Base-by-base conservation (phyloP, 805 yeast genomes). In the Kuraishia piskuri region DNA sequence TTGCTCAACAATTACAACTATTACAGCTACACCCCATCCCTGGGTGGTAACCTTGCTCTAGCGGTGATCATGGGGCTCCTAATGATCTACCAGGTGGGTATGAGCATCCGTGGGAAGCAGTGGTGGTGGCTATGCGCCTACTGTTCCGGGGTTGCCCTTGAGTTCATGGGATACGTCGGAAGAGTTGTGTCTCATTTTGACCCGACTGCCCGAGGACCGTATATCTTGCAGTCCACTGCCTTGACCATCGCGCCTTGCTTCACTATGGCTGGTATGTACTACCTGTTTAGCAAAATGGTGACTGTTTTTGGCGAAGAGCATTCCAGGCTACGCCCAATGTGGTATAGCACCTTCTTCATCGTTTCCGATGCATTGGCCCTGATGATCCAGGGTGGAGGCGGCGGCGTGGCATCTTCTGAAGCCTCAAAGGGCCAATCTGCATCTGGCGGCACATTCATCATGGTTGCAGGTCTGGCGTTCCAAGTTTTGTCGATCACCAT, bases 211-310 rank as follows among this genome's bases (percentile, higher is more conserved):
- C 68, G 37, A 57, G 67, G 45, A 64, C 74, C 50, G 69, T 73
- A 24, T 90, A 74, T 61, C 62, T 86, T 46, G 59, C 95, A 90
- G 65, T 77, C 85, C 57, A 77, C 83, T 53, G 74, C 84, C 60
- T 69, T 89, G 53, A 88, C 91, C 0, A 67, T 90, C 49, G 92
- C 88, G 0, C 96, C 96, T 0, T 89, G 88, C 22, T 86, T 90
- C 65, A 72, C 86, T 48, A 86, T 88, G 88, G 96, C 87, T 3
- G 96, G 92, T 1, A 73, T 90, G 2, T 90, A 90, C 68, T 85
- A 77, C 58, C 72, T 83, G 52, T 68, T 90, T 57, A 90, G 86
- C 5, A 86, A 88, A 66, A 59, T 86, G 52, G 72, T 83, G 48
- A 81, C 84, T 54, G 66, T 88, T 1, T 82, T 80, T 60, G 88